Percentiles rank a stretch among this genome's conserved stretches.
Conservation (phyloP, 495 filamentous ascomycete species). For the Cryomyces antarcticus region DNA sequence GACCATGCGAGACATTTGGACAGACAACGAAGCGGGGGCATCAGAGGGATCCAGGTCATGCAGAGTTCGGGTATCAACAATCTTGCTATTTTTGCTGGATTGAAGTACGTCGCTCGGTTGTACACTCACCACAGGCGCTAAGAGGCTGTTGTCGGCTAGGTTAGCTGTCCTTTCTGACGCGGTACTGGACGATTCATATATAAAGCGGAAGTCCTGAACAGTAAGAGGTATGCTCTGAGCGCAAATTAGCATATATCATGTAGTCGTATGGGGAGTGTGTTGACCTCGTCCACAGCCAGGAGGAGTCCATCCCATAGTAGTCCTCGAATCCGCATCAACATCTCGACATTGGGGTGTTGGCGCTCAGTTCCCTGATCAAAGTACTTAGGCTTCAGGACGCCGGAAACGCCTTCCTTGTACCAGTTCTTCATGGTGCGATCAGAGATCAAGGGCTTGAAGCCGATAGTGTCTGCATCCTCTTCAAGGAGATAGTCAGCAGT, state of each 20-base stretch:
- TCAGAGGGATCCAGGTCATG: neutral
- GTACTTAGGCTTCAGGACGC: conserved; percentile 29
- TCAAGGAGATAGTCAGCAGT: conserved; percentile 47
- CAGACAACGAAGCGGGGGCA: neutral
- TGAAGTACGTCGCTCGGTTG: neutral
- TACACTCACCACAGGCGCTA: neutral
- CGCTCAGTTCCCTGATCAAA: conserved; percentile 34
- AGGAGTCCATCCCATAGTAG: conserved; percentile 45
- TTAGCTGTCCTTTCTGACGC: neutral
- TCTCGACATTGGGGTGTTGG: conserved; percentile 45
- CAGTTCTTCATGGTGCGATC: conserved; percentile 29
- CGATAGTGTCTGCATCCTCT: conserved; percentile 56
- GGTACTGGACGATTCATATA: neutral
- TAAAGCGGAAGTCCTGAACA: neutral
- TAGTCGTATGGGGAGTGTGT: conserved; percentile 4
- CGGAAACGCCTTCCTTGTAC: conserved; percentile 18
- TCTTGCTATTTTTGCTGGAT: conserved; percentile 3
- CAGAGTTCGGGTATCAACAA: neutral
- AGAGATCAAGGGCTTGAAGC: conserved; percentile 46
- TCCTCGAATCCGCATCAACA: conserved; percentile 46
- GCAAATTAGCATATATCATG: neutral
- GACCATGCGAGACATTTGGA: conserved; percentile 29
- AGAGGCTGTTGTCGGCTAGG: neutral
- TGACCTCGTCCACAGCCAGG: conserved; percentile 33
- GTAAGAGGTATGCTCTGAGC: neutral